Percentiles rank a stretch among this genome's conserved stretches.
These are phyloP conservation scores for Botrytis porri DNA, from an alignment of 2,329 filamentous ascomycete genomes.

Conservation along the genomic window DNA sequence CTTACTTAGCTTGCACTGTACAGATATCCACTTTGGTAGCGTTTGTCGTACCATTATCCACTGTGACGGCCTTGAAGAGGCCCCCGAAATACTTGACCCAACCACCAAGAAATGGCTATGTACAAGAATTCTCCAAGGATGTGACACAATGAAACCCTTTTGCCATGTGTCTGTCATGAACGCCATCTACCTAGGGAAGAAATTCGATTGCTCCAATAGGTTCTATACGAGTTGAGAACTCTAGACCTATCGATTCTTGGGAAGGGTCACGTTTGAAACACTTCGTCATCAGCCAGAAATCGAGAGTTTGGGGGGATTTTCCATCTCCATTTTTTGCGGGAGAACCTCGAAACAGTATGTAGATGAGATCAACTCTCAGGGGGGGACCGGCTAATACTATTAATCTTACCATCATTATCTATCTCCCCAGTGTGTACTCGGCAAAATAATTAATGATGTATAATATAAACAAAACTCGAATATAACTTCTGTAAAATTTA, in stretches of 20 bases:
- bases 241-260: neutral
- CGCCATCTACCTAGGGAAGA: neutral
- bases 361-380: neutral
- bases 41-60: neutral
- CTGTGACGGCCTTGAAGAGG: neutral
- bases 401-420: neutral
- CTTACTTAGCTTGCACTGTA: neutral
- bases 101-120: neutral
- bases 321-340: neutral
- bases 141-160: neutral
- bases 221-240: constrained; percentile 2
- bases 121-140: neutral
- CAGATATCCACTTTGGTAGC: neutral
- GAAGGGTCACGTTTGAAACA: neutral
- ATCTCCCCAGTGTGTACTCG: neutral
- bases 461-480: too few relatives aligned
- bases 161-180: neutral
- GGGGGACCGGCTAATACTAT: neutral
- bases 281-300: neutral
- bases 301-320: neutral
- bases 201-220: neutral
- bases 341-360: neutral
- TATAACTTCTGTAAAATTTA: too few relatives aligned
- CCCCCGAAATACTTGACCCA: neutral
- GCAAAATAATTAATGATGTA: too few relatives aligned